A percentile compares a stretch with the other conserved stretches of the same genome.
Conservation (phyloP, 169 alveolate species). For the Plasmodium relictum region DNA sequence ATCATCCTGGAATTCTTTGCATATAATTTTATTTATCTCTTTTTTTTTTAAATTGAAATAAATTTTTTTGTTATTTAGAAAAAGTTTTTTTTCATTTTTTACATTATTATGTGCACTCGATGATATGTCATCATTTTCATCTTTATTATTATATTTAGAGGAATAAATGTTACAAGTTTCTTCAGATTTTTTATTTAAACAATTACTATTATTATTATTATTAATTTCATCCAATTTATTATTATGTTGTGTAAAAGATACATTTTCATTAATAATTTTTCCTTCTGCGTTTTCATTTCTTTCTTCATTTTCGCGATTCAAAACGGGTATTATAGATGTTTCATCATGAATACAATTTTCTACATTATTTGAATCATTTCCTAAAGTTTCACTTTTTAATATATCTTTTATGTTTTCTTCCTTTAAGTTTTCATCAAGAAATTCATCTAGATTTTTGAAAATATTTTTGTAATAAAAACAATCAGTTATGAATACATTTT, state of each 20-base stretch:
- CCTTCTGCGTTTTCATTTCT: not conserved
- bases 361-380: not conserved
- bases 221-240: not conserved
- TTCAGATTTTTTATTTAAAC: not conserved
- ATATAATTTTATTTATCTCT: not conserved
- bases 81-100: not conserved
- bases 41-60: not conserved
- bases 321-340: not conserved
- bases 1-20: not conserved
- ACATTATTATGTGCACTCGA: not conserved
- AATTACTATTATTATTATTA: not conserved
- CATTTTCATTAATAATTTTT: not conserved
- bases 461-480: constrained; percentile 44
- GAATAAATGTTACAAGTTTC: not conserved
- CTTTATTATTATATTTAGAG: not conserved
- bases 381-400: not conserved
- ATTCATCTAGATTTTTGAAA: constrained; percentile 17
- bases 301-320: not conserved
- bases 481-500: constrained; percentile 26
- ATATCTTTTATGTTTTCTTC: not conserved
- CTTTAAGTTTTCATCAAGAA: constrained; percentile 15
- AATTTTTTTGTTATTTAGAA: not conserved
- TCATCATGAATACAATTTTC: not conserved
- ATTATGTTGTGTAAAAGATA: too few relatives aligned
- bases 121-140: not conserved